These are phyloP conservation scores for Cicer pinnatifidum DNA, from an alignment of 306 rosid genomes.

Conservation along the genomic window DNA sequence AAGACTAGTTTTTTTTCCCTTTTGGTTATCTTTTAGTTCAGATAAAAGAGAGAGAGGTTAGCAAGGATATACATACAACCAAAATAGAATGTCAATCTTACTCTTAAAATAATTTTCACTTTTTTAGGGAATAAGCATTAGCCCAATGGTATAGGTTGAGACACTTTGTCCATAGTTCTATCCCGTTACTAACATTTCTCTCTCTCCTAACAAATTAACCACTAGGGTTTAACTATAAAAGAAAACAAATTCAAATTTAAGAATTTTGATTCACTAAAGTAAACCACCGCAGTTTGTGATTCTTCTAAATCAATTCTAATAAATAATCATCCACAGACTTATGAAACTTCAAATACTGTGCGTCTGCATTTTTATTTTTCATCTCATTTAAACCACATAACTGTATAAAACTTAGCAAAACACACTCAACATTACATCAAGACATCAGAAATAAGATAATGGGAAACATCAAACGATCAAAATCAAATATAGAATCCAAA, in stretches of 20 bases:
- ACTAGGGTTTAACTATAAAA: background rate
- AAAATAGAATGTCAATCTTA: conserved; percentile 3
- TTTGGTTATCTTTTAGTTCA: background rate
- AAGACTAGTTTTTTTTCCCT: background rate
- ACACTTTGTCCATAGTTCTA: no score
- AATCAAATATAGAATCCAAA: conserved; percentile 34
- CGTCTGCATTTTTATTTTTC: background rate
- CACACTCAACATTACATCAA: conserved; percentile 13
- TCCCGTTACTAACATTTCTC: no score
- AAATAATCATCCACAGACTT: conserved; percentile 14
- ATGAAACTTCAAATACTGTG: background rate
- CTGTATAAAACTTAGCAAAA: conserved; percentile 28
- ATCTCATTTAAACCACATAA: conserved; percentile 12
- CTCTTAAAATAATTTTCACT: conserved; percentile 4
- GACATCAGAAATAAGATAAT: conserved; percentile 29
- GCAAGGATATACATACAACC: conserved; percentile 1
- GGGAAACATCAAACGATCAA: conserved; percentile 28
- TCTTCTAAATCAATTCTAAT: conserved; percentile 5
- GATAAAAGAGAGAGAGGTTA: background rate
- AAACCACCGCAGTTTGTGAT: conserved; percentile 3
- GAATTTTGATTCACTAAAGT: background rate
- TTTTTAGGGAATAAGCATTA: background rate
- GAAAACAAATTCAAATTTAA: conserved; percentile 2
- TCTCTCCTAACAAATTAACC: no score
- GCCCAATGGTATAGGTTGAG: no score